These are phyloP conservation scores for Pseudocercospora cruenta DNA, from an alignment of 2,329 filamentous ascomycete species.

Conservation along the genomic window DNA sequence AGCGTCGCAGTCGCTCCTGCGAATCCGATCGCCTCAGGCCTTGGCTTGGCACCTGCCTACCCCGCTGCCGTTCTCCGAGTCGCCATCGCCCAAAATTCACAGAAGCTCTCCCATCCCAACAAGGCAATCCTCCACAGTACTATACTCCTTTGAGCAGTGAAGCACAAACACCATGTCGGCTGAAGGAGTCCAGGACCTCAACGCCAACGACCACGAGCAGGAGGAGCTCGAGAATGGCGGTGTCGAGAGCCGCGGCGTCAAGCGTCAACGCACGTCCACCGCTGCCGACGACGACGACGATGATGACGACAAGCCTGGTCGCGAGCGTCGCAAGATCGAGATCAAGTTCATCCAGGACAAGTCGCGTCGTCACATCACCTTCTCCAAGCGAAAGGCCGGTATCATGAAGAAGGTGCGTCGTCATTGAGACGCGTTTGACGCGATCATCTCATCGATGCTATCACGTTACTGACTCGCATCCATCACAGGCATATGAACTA, in stretches of 20 bases:
- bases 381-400: slow-evolving; percentile 98
- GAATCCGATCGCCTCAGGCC: slow-evolving; percentile 5
- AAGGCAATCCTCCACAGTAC: neutral
- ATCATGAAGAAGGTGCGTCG: slow-evolving; percentile 97
- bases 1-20: neutral
- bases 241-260: slow-evolving; percentile 73
- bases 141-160: slow-evolving; percentile 1
- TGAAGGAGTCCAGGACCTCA: slow-evolving; percentile 29
- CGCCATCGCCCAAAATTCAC: slow-evolving; percentile 8
- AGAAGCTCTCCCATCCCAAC: slow-evolving; percentile 5
- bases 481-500: slow-evolving; percentile 83
- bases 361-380: slow-evolving; percentile 98
- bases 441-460: slow-evolving; percentile 18
- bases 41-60: slow-evolving; percentile 2
- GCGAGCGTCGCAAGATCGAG: slow-evolving; percentile 98
- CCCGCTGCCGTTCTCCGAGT: slow-evolving; percentile 9
- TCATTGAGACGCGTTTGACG: slow-evolving; percentile 12
- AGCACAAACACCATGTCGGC: slow-evolving; percentile 24
- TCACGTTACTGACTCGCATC: slow-evolving; percentile 21
- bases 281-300: slow-evolving; percentile 85
- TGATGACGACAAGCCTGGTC: slow-evolving; percentile 95
- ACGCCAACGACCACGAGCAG: slow-evolving; percentile 44
- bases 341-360: slow-evolving; percentile 99
- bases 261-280: slow-evolving; percentile 78
- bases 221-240: slow-evolving; percentile 69